These are phyloP conservation scores for Umbellularia californica DNA, from an alignment of 164 flowering plant genomes.

Conservation along the genomic window DNA sequence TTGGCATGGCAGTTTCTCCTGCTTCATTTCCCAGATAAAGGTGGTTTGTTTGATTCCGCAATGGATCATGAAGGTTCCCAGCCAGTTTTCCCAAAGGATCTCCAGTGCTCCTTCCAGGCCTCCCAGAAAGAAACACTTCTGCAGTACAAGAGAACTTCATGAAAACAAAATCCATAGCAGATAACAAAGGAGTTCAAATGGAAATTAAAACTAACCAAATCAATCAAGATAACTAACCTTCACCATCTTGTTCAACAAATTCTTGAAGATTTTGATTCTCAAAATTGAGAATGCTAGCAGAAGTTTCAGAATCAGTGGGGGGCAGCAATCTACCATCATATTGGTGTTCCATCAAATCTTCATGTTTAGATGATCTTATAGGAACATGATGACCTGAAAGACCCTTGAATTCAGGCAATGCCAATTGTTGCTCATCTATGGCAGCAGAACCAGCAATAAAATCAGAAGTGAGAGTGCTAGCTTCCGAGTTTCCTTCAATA, in stretches of 20 bases:
- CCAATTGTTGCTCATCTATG: conserved; percentile 22
- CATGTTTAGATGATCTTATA: conserved; percentile 30
- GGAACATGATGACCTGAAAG: conserved; percentile 26
- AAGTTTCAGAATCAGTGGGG: conserved; percentile 1
- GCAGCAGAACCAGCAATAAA: conserved; percentile 13
- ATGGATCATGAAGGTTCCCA: conserved; percentile 26
- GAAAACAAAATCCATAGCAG: neutral
- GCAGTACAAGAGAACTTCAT: conserved; percentile 17
- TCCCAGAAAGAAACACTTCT: conserved; percentile 60
- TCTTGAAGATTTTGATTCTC: conserved; percentile 45
- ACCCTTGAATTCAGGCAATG: conserved; percentile 27
- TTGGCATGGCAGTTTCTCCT: conserved; percentile 22
- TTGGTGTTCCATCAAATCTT: conserved; percentile 20
- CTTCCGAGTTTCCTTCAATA: conserved; percentile 32
- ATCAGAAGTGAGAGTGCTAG: conserved; percentile 24
- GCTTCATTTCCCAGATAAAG: conserved; percentile 30
- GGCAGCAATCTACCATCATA: conserved; percentile 5
- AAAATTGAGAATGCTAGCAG: conserved; percentile 9
- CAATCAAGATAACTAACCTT: conserved; percentile 39
- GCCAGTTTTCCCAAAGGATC: conserved; percentile 28
- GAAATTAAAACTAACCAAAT: neutral
- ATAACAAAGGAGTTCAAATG: neutral
- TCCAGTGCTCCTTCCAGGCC: conserved; percentile 43
- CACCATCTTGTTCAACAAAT: conserved; percentile 42
- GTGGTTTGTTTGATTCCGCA: conserved; percentile 18